A percentile compares a stretch with the other conserved stretches of the same genome.
Conservation (phyloP, 2,329 filamentous ascomycete genomes). For the Fusarium sp. region DNA sequence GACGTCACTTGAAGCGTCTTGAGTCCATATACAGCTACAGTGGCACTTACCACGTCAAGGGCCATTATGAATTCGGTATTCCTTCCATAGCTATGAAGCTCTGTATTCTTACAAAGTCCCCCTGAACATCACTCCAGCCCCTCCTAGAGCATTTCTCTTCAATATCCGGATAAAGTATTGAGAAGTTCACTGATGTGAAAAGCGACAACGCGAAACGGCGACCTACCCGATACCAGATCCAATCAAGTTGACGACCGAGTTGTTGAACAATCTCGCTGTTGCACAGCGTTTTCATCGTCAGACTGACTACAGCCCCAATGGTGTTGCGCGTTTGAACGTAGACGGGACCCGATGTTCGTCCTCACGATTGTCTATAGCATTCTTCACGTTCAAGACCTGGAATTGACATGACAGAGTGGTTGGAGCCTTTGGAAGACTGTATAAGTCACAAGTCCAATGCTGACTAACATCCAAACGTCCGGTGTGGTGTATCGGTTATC, state of each 20-base stretch:
- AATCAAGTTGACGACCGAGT: neutral
- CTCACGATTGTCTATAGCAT: too few relatives aligned
- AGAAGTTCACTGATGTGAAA: too few relatives aligned
- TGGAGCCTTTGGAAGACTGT: accelerated
- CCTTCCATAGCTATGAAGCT: neutral
- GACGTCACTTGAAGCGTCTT: neutral
- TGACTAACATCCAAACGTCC: constrained; percentile 6
- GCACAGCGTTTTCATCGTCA: neutral
- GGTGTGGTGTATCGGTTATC: constrained; percentile 34
- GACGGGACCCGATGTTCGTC: accelerated
- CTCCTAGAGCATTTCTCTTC: neutral
- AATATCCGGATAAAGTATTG: too few relatives aligned
- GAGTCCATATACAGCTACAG: neutral
- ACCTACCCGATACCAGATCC: too few relatives aligned
- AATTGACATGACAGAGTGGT: neutral
- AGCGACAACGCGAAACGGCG: neutral
- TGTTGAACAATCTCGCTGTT: accelerated
- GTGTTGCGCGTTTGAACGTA: neutral
- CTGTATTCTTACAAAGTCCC: neutral
- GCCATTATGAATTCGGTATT: neutral
- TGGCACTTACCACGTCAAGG: neutral
- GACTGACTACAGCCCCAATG: neutral
- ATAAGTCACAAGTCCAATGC: accelerated
- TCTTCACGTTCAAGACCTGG: neutral
- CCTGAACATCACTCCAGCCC: too few relatives aligned